Evolutionary conservation across 1,139 yeast species (phyloP).

Genomic region (Candida albicans): DNA sequence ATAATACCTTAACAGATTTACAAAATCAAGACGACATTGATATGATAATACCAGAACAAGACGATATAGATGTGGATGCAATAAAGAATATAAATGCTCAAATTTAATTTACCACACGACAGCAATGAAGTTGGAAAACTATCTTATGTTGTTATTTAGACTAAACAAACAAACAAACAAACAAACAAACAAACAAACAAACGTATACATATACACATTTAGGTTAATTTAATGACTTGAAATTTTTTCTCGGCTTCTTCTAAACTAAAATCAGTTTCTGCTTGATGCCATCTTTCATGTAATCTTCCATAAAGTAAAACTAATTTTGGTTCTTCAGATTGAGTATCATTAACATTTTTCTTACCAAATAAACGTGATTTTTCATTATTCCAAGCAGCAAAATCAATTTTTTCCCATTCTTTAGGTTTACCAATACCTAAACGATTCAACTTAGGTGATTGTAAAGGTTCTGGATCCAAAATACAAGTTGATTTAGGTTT

Average conservation of each 20-base stretch:
- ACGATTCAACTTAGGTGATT: conserved; percentile 35
- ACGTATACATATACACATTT: neutral
- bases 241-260: conserved; percentile 20
- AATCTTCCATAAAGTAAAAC: conserved; percentile 38
- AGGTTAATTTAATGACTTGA: conserved; percentile 16
- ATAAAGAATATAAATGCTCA: neutral
- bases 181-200: neutral
- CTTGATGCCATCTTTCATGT: conserved; percentile 41
- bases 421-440: conserved; percentile 32
- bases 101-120: neutral
- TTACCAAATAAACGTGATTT: conserved; percentile 44
- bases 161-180: neutral
- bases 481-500: conserved; percentile 25
- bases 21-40: neutral
- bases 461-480: conserved; percentile 41
- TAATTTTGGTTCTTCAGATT: conserved; percentile 40
- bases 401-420: conserved; percentile 39
- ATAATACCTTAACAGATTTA: neutral
- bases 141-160: no score
- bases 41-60: neutral
- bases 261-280: conserved; percentile 18
- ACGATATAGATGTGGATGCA: neutral
- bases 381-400: conserved; percentile 38
- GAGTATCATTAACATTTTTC: conserved; percentile 24
- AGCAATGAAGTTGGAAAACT: no score